Evolutionary conservation across 495 filamentous ascomycete species (phyloP), one percentile per base, ranked within the genome.

Genomic region (Annulohypoxylon stygium): DNA sequence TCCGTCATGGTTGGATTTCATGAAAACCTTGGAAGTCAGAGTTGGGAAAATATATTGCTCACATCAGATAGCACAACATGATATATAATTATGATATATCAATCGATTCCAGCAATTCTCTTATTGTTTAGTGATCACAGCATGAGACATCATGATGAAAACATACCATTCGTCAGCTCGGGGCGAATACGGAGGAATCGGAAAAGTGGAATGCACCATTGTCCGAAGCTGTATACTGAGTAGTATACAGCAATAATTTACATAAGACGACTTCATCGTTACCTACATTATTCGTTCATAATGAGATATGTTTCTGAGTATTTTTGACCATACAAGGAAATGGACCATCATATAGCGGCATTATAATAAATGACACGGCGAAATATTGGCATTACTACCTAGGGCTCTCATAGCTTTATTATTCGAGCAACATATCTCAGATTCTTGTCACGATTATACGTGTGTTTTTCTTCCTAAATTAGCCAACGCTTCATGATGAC

Each of bases 141-240:
- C 20, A 45, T 45, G 3, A 7, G 3, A n/a, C 4, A 45, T 5
- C 16, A 45, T 45, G 14, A 4, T 10, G 41, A 45, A 45, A 45
- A 2, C n/a, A 45, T 12, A 3, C 12, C 25, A 54, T 54, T 54
- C 6, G 4, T 33, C 30, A 54, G 50, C 25, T n/a, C 25, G 9
- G 50, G 23, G 5, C n/a, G 50, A 54, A 54, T 33, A n/a, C 25
- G 8, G 25, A 54, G 50, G 14, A 54, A n/a, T 23, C 50, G 26
- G 50, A 54, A n/a, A 54, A 54, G 50, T 26, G 25, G 2, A n/a
- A 33, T 33, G 50, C n/a, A 10, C 50, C 25, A 54, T 33, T 54
- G 25, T 33, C 50, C 50, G 50, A 33, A 54, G 47, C 47, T 50
- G 20, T 2, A 23, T 9, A 50, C 9, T 25, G 20, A 23, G 20